Evolutionary conservation across 495 filamentous ascomycete species (phyloP), one percentile per base, ranked within the genome.

Genomic region (Cercophora sp.): DNA sequence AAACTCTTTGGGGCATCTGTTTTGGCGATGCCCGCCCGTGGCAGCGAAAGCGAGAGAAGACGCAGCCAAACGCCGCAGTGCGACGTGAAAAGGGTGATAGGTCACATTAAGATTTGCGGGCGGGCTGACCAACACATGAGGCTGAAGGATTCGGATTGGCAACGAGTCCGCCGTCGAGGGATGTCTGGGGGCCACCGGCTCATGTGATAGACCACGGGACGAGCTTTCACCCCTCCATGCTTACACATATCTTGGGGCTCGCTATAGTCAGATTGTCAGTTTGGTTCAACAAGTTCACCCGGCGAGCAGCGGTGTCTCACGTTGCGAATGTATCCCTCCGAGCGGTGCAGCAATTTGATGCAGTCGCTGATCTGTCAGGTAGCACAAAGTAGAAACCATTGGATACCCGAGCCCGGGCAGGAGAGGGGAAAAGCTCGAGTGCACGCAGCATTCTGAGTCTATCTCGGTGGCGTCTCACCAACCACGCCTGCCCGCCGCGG

Each of bases 181-280:
- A 20, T 18, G 47, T 25, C 10, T 35, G 24, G 35, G 20, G 6
- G 29, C 29, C 29, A 32, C 13, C 13, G 49, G 26, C 58, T 57
- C 58, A 60, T 57, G 51, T 57, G 55, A 55, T 44, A 42, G 44
- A 32, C 29, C 32, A 40, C 46, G 46, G 46, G 46, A 48, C 31
- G 51, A 40, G 22, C 29, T 48, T 52, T 34, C 20, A n/a, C 15
- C 42, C 25, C 10, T 13, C 4, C 0, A 46, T 27, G 16, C 43
- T 47, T 15, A 32, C 25, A 16, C 43, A 8, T 16, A 19, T 39
- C 36, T n/a, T n/a, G n/a, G n/a, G n/a, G 34, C 36, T 39, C 8
- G 8, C 22, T 15, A 8, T 39, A 19, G 36, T n/a, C 36, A 18
- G 2, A 9, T n/a, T 8, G 36, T 39, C 8, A 44, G 41, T n/a